A percentile compares a stretch with the other conserved stretches of the same genome.
These are phyloP conservation scores for Sesbania bispinosa DNA, from an alignment of 306 rosid genomes.

Conservation along the genomic window DNA sequence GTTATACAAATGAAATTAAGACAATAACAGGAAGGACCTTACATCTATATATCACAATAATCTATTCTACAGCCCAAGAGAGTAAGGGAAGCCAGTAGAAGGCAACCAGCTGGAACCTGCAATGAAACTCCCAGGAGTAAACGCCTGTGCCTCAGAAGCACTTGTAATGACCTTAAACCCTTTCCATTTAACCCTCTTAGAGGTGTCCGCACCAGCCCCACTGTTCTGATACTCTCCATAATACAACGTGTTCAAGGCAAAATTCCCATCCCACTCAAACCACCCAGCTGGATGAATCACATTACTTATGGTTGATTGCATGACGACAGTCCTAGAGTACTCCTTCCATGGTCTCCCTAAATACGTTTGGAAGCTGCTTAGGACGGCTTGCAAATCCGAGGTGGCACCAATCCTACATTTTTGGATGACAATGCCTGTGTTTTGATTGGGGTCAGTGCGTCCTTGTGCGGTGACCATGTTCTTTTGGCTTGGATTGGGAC, in stretches of 20 bases:
- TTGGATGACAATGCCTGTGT: constrained; percentile 81
- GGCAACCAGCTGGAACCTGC: constrained; percentile 48
- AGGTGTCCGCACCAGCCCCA: constrained; percentile 56
- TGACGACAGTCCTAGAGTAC: constrained; percentile 63
- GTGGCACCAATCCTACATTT: constrained; percentile 63
- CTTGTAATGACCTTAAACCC: no score
- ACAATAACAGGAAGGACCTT: no score
- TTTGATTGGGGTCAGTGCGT: constrained; percentile 64
- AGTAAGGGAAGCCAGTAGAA: no score
- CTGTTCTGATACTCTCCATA: constrained; percentile 57
- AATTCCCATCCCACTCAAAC: constrained; percentile 53
- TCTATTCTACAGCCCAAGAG: no score
- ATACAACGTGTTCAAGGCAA: constrained; percentile 50
- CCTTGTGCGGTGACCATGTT: constrained; percentile 87
- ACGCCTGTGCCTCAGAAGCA: constrained; percentile 51
- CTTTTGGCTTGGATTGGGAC: constrained; percentile 56
- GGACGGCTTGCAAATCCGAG: constrained; percentile 31
- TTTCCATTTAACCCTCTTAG: no score
- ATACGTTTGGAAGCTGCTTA: constrained; percentile 44
- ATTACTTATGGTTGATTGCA: constrained; percentile 51
- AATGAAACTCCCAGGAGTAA: constrained; percentile 46
- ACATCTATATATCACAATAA: no score
- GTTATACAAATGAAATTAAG: no score
- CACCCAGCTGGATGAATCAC: constrained; percentile 66
- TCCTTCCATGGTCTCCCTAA: constrained; percentile 81